These are phyloP conservation scores for Flaveria linearis DNA, from an alignment of 129 eudicot species.

Conservation along the genomic window DNA sequence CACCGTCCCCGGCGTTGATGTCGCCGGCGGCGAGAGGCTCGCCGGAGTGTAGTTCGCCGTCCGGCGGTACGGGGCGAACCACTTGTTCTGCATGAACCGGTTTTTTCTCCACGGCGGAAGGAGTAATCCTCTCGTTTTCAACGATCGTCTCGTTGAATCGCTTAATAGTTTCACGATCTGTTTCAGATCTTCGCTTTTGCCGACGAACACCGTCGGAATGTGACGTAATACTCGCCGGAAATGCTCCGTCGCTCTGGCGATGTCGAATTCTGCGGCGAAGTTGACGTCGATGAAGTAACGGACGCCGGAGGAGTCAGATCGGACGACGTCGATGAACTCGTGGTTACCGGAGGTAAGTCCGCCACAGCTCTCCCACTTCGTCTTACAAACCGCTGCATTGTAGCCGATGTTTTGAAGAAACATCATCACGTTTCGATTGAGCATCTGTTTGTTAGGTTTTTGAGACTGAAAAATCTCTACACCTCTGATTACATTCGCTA, in stretches of 20 bases:
- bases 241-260: slow-evolving; percentile 64
- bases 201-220: slow-evolving; percentile 61
- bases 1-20: slow-evolving; percentile 27
- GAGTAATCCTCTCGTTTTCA: slow-evolving; percentile 52
- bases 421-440: slow-evolving; percentile 56
- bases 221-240: slow-evolving; percentile 32
- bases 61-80: slow-evolving; percentile 79
- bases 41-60: slow-evolving; percentile 47
- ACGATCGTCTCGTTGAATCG: slow-evolving; percentile 53
- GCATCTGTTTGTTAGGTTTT: slow-evolving; percentile 34
- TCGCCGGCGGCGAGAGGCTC: slow-evolving; percentile 2
- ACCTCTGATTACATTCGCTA: slow-evolving; percentile 37
- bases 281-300: slow-evolving; percentile 63
- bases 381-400: slow-evolving; percentile 79
- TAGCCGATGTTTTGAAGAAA: slow-evolving; percentile 54
- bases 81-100: slow-evolving; percentile 84
- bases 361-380: slow-evolving; percentile 70
- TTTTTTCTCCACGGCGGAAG: slow-evolving; percentile 92
- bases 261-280: slow-evolving; percentile 63
- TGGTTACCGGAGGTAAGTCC: slow-evolving; percentile 65
- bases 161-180: slow-evolving; percentile 49
- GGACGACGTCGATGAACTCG: slow-evolving; percentile 79
- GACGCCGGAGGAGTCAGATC: slow-evolving; percentile 23
- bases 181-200: slow-evolving; percentile 54
- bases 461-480: slow-evolving; percentile 39